Conservation (phyloP, 2,329 filamentous ascomycete genomes). For the Fusarium sororula region DNA sequence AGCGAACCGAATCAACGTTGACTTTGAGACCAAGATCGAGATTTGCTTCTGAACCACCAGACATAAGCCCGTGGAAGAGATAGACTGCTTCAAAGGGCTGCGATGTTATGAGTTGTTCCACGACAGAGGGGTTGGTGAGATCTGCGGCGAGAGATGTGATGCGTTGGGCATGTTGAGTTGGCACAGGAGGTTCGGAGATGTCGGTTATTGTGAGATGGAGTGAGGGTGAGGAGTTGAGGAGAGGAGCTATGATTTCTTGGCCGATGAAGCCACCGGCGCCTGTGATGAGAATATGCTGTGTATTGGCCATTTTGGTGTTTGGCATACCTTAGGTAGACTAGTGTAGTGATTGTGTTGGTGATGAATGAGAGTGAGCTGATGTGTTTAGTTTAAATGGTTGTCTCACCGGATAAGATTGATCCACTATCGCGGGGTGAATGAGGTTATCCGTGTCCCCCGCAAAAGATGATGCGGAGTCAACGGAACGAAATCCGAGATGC, state of each 20-base stretch:
- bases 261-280: slow-evolving; percentile 72
- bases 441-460: slow-evolving; percentile 28
- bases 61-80: slow-evolving; percentile 72
- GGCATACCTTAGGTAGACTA: not conserved
- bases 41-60: slow-evolving; percentile 67
- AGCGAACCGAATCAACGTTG: slow-evolving; percentile 66
- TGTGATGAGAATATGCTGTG: slow-evolving; percentile 64
- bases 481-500: slow-evolving; percentile 32
- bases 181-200: slow-evolving; percentile 61
- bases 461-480: slow-evolving; percentile 22
- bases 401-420: slow-evolving; percentile 9
- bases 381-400: not conserved
- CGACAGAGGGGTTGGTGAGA: slow-evolving; percentile 25
- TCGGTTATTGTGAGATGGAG: slow-evolving; percentile 65
- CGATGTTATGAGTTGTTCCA: slow-evolving; percentile 43
- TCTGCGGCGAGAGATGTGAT: slow-evolving; percentile 41
- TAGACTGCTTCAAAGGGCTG: slow-evolving; percentile 58
- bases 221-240: slow-evolving; percentile 54
- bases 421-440: slow-evolving; percentile 28
- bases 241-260: slow-evolving; percentile 65
- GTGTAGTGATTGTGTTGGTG: not conserved
- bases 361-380: not conserved
- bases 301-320: slow-evolving; percentile 16
- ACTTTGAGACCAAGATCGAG: slow-evolving; percentile 63
- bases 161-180: slow-evolving; percentile 47